Evolutionary conservation across 176 grass and related monocot species (phyloP), one percentile per base, ranked within the genome.

Genomic region (Oryza brachyantha): DNA sequence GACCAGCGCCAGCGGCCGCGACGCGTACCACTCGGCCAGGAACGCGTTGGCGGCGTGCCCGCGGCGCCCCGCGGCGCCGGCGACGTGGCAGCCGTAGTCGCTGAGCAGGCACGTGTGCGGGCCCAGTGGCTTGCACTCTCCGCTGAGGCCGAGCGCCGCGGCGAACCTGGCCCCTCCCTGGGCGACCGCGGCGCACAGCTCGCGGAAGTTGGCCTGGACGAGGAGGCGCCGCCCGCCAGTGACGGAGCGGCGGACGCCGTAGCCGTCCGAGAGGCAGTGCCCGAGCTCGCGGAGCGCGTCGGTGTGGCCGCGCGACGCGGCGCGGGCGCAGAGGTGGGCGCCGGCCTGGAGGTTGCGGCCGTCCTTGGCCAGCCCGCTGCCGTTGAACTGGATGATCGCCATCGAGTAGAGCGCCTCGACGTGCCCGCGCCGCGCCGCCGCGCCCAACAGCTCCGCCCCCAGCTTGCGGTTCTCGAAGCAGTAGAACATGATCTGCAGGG

Each of bases 271-370:
- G 11, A 96, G 74, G 85, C 93, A 93, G 90, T 93, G 91, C 1
- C 90, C 90, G 0, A 97, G 87, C 84, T 93, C 93, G 42, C 93
- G 90, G 38, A 97, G 79, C 29, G 93, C 93, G 81, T 90, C 87
- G 1, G 84, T 68, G 82, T 97, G 90, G 46, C 93, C 93, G 1
- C 88, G 87, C 77, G 71, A 80, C n/a, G 93, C 93, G 3, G 93
- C 88, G 42, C 84, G 90, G 7, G 88, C 87, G 78, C 93, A 97
- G 29, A 97, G 87, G 39, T 82, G 73, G 2, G 87, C 93, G 3
- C 90, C 92, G 1, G 76, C 81, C 8, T 77, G 86, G 26, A 91
- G 81, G 68, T 94, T 89, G 21, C 84, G 75, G 40, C 84, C 81
- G 38, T 83, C 89, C 73, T 91, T 88, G 43, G 29, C 13, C 9